A percentile compares a stretch with the other conserved stretches of the same genome.
These are phyloP conservation scores for Diutina pseudorugosa DNA, from an alignment of 1,139 yeast species.

Conservation along the genomic window DNA sequence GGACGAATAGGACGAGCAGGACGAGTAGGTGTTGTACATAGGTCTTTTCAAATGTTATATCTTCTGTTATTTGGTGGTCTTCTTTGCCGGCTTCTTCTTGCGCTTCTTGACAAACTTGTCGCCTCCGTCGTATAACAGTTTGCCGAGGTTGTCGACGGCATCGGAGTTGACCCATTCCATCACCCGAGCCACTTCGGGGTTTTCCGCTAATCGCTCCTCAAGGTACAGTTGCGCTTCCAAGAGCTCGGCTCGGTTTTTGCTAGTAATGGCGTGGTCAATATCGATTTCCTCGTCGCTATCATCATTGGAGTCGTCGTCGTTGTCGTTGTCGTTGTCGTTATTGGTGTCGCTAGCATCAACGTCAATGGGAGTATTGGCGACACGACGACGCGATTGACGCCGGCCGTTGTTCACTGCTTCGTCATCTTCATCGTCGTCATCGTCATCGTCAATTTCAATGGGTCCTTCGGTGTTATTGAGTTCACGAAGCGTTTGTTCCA, in stretches of 20 bases:
- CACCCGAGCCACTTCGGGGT: constrained; percentile 33
- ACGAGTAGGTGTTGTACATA: no score
- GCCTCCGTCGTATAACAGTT: constrained; percentile 49
- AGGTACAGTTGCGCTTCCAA: constrained; percentile 16
- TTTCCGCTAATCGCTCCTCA: constrained; percentile 17
- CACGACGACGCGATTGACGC: not conserved
- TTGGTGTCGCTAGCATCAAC: not conserved
- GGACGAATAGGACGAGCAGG: constrained; percentile 42
- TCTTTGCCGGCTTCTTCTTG: not conserved
- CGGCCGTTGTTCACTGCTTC: not conserved
- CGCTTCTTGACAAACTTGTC: constrained; percentile 21
- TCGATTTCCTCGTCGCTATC: not conserved
- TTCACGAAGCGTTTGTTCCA: constrained; percentile 18
- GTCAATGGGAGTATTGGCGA: not conserved
- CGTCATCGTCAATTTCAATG: constrained; percentile 10
- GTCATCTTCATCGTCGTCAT: not conserved
- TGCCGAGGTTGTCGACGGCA: constrained; percentile 40
- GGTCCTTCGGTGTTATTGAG: constrained; percentile 19
- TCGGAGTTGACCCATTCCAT: constrained; percentile 51
- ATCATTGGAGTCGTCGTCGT: not conserved
- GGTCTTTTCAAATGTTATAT: not conserved
- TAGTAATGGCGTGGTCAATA: not conserved
- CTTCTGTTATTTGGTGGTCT: not conserved
- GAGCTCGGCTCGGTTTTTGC: constrained; percentile 18
- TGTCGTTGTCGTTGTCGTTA: constrained; percentile 7